phyloP scores from a whole-genome alignment of 2,329 filamentous ascomycete species.

The Dendrostoma leiphaemia region DNA sequence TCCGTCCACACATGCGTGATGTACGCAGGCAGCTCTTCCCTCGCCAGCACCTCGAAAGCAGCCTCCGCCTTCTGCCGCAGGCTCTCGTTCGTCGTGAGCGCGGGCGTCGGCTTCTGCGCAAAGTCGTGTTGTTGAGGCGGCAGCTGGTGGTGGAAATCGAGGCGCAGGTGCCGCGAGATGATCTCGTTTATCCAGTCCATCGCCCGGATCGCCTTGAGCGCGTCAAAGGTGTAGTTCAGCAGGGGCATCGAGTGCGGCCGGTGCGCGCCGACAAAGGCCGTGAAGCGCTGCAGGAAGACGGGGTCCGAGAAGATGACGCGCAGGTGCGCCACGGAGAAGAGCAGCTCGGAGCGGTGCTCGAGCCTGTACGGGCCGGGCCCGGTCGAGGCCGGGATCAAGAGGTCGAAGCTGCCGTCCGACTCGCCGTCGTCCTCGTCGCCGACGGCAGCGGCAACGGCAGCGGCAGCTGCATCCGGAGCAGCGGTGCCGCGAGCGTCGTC shows the following conservation, averaged over 20 bases:
- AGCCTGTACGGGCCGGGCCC: conserved; percentile 42
- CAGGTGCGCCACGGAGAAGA: conserved; percentile 55
- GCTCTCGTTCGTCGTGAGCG: conserved; percentile 53
- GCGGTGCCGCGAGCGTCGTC: conserved; percentile 54
- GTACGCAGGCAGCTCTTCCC: conserved; percentile 70
- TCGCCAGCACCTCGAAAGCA: conserved; percentile 62
- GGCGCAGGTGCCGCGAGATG: conserved; percentile 55
- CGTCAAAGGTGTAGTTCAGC: conserved; percentile 70
- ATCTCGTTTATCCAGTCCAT: conserved; percentile 71
- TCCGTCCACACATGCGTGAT: conserved; percentile 68
- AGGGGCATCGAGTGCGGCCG: conserved; percentile 63
- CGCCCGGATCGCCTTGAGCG: conserved; percentile 67
- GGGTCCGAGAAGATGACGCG: conserved; percentile 23
- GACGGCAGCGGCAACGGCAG: conserved; percentile 51
- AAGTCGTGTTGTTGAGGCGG: conserved; percentile 38
- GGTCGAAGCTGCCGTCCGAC: conserved; percentile 18
- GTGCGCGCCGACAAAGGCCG: conserved; percentile 59
- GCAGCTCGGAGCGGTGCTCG: conserved; percentile 51
- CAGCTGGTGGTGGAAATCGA: conserved; percentile 40
- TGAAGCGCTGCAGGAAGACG: conserved; percentile 51
- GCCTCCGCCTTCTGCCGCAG: conserved; percentile 62
- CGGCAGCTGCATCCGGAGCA: no score
- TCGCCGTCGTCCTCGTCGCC: conserved; percentile 22
- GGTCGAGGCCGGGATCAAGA: conserved; percentile 26
- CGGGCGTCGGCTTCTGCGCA: conserved; percentile 43